Conservation (phyloP, 805 yeast species). For the Barnettozyma vustinii region DNA sequence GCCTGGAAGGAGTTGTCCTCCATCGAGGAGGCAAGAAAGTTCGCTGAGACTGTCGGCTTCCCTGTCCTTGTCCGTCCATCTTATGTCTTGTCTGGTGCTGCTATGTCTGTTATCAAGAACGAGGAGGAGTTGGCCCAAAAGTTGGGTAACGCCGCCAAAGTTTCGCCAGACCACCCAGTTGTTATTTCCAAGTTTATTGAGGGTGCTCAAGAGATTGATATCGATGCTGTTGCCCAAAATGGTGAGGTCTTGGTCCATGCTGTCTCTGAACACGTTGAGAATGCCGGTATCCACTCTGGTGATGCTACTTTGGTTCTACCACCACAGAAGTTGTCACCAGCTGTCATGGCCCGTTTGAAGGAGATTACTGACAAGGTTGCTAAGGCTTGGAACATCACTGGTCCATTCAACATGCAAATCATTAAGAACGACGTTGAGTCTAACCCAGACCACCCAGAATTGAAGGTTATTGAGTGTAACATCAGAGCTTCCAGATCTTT, state of each 20-base stretch:
- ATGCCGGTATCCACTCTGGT: constrained; percentile 98
- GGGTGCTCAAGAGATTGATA: constrained; percentile 95
- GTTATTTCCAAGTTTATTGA: constrained; percentile 94
- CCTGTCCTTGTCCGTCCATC: constrained; percentile 98
- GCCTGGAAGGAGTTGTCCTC: constrained; percentile 95
- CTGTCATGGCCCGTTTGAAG: constrained; percentile 66
- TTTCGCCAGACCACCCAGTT: constrained; percentile 94
- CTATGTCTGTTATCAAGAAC: constrained; percentile 88
- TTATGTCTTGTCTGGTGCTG: constrained; percentile 96
- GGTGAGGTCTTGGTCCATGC: constrained; percentile 92
- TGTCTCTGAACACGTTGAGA: constrained; percentile 95
- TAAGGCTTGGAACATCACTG: constrained; percentile 89
- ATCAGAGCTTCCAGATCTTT: constrained; percentile 97
- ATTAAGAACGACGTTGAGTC: constrained; percentile 69
- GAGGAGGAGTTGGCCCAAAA: constrained; percentile 77
- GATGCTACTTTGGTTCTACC: constrained; percentile 95
- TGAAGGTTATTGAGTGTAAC: constrained; percentile 98
- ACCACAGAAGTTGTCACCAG: constrained; percentile 72
- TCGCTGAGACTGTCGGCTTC: constrained; percentile 83
- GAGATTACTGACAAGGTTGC: constrained; percentile 93
- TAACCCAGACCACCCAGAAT: constrained; percentile 50
- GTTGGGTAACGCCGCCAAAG: constrained; percentile 82
- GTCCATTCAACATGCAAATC: constrained; percentile 98
- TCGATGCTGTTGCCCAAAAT: constrained; percentile 90
- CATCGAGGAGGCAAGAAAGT: constrained; percentile 73